These are phyloP conservation scores for Gossypium armourianum DNA, from an alignment of 441 rosid genomes.

Conservation along the genomic window DNA sequence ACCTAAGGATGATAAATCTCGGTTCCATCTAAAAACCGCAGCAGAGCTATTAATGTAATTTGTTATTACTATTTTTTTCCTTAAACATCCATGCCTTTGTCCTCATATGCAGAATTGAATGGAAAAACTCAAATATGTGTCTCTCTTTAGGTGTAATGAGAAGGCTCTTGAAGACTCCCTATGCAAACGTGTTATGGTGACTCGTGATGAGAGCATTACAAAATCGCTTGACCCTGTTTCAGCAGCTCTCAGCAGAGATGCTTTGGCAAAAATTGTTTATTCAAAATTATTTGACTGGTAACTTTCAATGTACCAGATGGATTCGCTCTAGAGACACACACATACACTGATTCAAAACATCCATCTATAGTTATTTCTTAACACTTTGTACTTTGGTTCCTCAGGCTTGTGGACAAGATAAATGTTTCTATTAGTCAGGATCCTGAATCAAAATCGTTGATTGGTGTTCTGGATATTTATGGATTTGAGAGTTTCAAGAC, in stretches of 20 bases:
- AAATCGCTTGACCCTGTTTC: conserved; percentile 72
- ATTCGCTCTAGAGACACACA: conserved; percentile 5
- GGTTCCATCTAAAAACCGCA: conserved; percentile 59
- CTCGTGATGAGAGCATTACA: conserved; percentile 89
- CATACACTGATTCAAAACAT: conserved; percentile 2
- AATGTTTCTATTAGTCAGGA: conserved; percentile 87
- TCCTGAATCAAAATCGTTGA: conserved; percentile 59
- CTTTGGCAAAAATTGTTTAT: conserved; percentile 80
- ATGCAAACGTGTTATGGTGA: conserved; percentile 82
- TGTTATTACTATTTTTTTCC: neutral
- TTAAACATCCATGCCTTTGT: neutral
- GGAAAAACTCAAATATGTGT: conserved; percentile 15
- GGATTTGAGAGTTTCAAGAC: conserved; percentile 94
- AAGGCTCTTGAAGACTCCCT: conserved; percentile 69
- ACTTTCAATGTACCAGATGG: conserved; percentile 12
- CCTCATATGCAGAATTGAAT: conserved; percentile 14
- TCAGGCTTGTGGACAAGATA: conserved; percentile 81
- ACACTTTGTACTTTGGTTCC: conserved; percentile 17
- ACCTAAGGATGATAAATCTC: conserved; percentile 70
- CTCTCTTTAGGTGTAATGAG: conserved; percentile 65
- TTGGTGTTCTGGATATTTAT: conserved; percentile 80
- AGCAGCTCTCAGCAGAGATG: conserved; percentile 81
- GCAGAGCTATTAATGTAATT: conserved; percentile 78
- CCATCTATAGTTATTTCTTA: conserved; percentile 11
- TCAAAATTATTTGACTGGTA: conserved; percentile 97